Conservation (phyloP, 768 basidiomycete species). For the Macrolepiota albuminosa region DNA sequence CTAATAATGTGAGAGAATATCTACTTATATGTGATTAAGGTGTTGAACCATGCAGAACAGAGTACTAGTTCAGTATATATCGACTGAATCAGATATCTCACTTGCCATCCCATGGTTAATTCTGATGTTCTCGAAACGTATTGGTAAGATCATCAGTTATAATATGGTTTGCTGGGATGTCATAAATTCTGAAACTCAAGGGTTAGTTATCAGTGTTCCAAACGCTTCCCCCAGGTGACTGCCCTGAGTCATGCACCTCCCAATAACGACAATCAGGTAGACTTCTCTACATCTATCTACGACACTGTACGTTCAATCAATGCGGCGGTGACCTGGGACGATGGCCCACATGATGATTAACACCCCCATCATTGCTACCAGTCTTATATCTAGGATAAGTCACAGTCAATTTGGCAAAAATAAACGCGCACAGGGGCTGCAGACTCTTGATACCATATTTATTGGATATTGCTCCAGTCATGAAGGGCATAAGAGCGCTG, state of each 20-base stretch:
- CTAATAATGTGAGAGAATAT: neutral
- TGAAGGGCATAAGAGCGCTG: conserved; percentile 65
- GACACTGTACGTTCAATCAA: neutral
- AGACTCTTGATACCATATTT: conserved; percentile 56
- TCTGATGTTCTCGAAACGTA: no score
- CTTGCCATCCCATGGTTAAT: no score
- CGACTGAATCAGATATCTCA: no score
- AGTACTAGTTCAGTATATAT: neutral
- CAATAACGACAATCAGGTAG: neutral
- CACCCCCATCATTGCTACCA: conserved; percentile 56
- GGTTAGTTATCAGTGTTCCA: no score
- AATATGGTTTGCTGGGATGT: no score
- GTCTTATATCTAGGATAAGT: conserved; percentile 23
- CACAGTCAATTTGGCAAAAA: neutral
- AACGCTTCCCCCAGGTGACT: no score
- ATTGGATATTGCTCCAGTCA: conserved; percentile 63
- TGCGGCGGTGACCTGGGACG: conserved; percentile 28
- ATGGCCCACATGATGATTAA: conserved; percentile 55
- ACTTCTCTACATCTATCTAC: neutral
- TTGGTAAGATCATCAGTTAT: no score
- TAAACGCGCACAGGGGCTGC: conserved; percentile 51
- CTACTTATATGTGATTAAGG: neutral
- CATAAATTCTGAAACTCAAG: no score
- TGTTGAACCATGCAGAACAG: no score
- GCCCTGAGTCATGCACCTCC: neutral